Conservation (phyloP, 164 flowering plant genomes). For the Malania oleifera region DNA sequence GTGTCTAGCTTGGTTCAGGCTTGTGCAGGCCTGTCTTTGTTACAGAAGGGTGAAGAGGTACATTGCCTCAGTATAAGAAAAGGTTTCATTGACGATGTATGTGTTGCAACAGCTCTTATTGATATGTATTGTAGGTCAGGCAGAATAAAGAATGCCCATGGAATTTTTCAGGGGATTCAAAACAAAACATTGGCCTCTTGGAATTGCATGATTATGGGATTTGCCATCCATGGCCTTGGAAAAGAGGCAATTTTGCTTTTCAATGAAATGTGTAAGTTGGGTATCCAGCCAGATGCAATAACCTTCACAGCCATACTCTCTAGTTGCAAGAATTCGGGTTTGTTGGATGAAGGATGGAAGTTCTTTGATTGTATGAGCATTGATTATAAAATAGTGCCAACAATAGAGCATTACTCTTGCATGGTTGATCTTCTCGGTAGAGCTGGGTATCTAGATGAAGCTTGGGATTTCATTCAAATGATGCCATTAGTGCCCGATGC, state of each 20-base stretch:
- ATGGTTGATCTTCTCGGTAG: constrained; percentile 78
- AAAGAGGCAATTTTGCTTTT: constrained; percentile 43
- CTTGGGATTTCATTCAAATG: constrained; percentile 49
- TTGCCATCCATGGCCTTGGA: constrained; percentile 41
- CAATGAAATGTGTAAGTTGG: constrained; percentile 34
- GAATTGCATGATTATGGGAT: constrained; percentile 69
- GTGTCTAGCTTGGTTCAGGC: constrained; percentile 41
- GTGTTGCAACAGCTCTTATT: constrained; percentile 51
- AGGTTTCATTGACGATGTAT: constrained; percentile 31
- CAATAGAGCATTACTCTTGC: constrained; percentile 67
- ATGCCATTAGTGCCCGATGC: constrained; percentile 66
- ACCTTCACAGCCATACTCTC: constrained; percentile 63
- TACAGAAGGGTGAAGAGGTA: constrained; percentile 50
- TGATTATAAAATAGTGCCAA: constrained; percentile 34
- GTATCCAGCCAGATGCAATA: constrained; percentile 46
- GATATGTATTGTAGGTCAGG: constrained; percentile 65
- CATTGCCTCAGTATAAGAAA: constrained; percentile 41
- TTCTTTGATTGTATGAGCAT: constrained; percentile 48
- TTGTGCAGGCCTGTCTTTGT: constrained; percentile 50
- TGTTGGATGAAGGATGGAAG: constrained; percentile 60
- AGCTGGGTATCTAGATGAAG: constrained; percentile 62
- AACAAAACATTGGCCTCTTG: constrained; percentile 49
- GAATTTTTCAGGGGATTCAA: constrained; percentile 30
- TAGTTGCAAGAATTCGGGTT: constrained; percentile 55
- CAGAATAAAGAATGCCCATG: constrained; percentile 28